phyloP scores from a whole-genome alignment of 495 filamentous ascomycete species.

The Aspergillus heteromorphus region DNA sequence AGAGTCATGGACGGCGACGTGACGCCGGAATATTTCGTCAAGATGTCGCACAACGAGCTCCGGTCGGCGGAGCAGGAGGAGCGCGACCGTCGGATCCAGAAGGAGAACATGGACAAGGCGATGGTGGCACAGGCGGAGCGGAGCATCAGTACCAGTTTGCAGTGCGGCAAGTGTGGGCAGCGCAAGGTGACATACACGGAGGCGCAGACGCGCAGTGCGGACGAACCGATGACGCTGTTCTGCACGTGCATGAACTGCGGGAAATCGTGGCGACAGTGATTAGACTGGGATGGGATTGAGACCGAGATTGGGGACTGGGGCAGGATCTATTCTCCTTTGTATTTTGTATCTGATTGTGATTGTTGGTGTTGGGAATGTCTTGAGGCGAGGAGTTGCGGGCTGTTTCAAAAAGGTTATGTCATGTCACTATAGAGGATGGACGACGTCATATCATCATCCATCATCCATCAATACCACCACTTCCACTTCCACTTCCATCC shows the following conservation, averaged over 20 bases:
- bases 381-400: neutral
- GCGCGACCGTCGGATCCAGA: constrained; percentile 62
- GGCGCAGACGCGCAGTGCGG: constrained; percentile 90
- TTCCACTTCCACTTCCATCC: neutral
- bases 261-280: constrained; percentile 46
- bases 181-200: constrained; percentile 93
- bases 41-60: constrained; percentile 69
- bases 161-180: constrained; percentile 84
- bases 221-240: constrained; percentile 54
- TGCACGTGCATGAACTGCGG: constrained; percentile 48
- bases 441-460: neutral
- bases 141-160: constrained; percentile 76
- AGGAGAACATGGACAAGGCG: constrained; percentile 93
- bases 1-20: constrained; percentile 73
- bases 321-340: constrained; percentile 7
- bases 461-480: neutral
- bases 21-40: constrained; percentile 63
- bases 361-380: neutral
- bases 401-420: neutral
- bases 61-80: constrained; percentile 65
- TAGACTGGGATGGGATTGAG: constrained; percentile 15
- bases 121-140: constrained; percentile 87
- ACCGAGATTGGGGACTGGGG: too few relatives aligned
- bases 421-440: neutral
- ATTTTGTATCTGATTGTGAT: neutral